Conservation (phyloP, 2,329 filamentous ascomycete species). For the Cadophora luteo-olivacea region DNA sequence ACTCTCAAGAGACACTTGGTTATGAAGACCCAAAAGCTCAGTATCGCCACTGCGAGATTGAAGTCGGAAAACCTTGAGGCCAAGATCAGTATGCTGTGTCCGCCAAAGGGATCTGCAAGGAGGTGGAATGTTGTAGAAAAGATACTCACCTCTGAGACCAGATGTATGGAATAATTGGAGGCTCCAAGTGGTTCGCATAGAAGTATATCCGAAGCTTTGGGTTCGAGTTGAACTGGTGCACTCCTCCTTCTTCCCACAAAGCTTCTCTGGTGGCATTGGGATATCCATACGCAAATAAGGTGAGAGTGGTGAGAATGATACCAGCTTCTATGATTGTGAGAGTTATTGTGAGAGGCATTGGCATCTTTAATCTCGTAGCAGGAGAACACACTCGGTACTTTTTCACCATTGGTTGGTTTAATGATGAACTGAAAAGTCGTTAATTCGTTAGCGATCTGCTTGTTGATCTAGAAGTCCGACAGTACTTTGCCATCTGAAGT, state of each 20-base stretch:
- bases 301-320: neutral
- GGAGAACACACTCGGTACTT: constrained; percentile 1
- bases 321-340: constrained; percentile 4
- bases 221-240: constrained; percentile 27
- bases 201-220: constrained; percentile 25
- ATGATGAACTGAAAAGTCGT: neutral
- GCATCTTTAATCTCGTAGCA: neutral
- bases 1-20: neutral
- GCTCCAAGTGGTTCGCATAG: constrained; percentile 25
- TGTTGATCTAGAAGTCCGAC: no score
- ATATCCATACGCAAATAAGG: constrained; percentile 21
- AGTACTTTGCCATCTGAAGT: no score
- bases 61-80: constrained; percentile 3
- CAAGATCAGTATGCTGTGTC: neutral
- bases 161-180: constrained; percentile 24
- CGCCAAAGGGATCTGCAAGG: neutral
- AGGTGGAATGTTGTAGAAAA: neutral
- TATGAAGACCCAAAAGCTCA: constrained; percentile 10
- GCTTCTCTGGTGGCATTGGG: constrained; percentile 14
- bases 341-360: neutral
- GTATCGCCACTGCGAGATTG: constrained; percentile 10
- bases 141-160: constrained; percentile 27
- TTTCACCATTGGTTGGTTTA: no score
- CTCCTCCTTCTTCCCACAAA: constrained; percentile 25
- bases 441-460: neutral